Base-by-base conservation (phyloP, 75 land plant species). In the Ceratopteris richardii region DNA sequence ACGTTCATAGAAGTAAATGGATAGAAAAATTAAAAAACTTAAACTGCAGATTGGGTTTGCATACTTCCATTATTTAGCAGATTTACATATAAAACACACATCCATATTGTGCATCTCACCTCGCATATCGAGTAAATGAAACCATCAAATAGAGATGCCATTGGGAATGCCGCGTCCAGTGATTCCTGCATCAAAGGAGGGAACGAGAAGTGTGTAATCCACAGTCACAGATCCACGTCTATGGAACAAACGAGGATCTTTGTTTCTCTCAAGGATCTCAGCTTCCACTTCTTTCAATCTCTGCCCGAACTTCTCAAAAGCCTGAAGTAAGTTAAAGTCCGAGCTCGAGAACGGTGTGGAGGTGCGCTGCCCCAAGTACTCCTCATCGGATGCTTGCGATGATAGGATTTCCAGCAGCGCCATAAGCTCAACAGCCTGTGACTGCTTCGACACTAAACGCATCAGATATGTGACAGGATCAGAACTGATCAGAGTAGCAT, bases 151-250 rank as follows among this genome's bases (percentile, higher is more conserved):
- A 10, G 93, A 81, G 31, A 82, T 70, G 64, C 88, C 84, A 60
- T 88, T 84, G 11, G 93, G 93, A 50, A 88, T 79, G 48, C 93
- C 93, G 33, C 50, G 73, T 27, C 85, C 88, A 11, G 88, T 84
- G 9, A 81, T 66, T 0, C 94, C 94, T 10, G 3, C 37, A 33
- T 74, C 30, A 22, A 55, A 27, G 27, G 47, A 66, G 0, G 85
- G 84, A 57, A 69, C 82, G 5, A 88, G 64, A 57, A 88, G 64
- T 10, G 82, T 77, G 44, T 81, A 84, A 0, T 81, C 84, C 31
- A 84, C 55, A 60, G 71, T 51, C 0, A 74, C 80, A 2, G 82
- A 70, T 0, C 88, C 93, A 30, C 66, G 58, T 43, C 86, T 54
- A 62, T 86, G 85, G 63, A 54, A 71, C 60, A 53, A 60, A 56